phyloP scores from a whole-genome alignment of 495 filamentous ascomycete species.

The Neurospora discreta region DNA sequence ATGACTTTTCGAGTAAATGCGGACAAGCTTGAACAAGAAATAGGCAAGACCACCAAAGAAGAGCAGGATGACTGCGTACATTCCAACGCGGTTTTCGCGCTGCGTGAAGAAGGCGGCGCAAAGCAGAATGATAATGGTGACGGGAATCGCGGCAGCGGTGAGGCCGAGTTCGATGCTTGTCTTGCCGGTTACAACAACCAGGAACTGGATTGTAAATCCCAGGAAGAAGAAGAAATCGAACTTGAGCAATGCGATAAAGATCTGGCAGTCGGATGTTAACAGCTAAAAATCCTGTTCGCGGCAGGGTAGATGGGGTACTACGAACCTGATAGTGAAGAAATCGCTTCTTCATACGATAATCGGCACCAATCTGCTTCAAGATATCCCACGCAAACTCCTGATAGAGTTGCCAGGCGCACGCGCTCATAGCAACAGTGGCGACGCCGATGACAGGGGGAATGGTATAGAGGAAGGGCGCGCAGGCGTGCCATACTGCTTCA shows the following conservation, averaged over 20 bases:
- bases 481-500: conserved; percentile 49
- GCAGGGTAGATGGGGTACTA: conserved; percentile 8
- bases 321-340: conserved; percentile 92
- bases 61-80: conserved; percentile 66
- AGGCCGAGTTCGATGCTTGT: conserved; percentile 67
- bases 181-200: conserved; percentile 72
- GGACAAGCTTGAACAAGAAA: conserved; percentile 95
- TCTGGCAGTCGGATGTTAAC: conserved; percentile 44
- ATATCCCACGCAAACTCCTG: conserved; percentile 99
- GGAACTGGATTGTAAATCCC: conserved; percentile 93
- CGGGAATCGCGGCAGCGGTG: conserved; percentile 77
- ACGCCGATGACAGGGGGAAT: conserved; percentile 76
- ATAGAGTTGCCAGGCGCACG: conserved; percentile 87
- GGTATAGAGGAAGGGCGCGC: conserved; percentile 69
- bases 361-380: conserved; percentile 96
- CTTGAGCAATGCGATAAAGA: conserved; percentile 94
- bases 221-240: conserved; percentile 99
- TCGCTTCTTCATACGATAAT: conserved; percentile 90
- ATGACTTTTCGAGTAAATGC: conserved; percentile 67
- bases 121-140: conserved; percentile 80
- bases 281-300: background rate
- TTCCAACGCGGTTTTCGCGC: conserved; percentile 68
- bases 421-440: conserved; percentile 56
- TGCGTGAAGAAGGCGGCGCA: conserved; percentile 76
- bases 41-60: conserved; percentile 88